Conservation (phyloP, 1,284 basidiomycete species). For the Vanrija sp. region DNA sequence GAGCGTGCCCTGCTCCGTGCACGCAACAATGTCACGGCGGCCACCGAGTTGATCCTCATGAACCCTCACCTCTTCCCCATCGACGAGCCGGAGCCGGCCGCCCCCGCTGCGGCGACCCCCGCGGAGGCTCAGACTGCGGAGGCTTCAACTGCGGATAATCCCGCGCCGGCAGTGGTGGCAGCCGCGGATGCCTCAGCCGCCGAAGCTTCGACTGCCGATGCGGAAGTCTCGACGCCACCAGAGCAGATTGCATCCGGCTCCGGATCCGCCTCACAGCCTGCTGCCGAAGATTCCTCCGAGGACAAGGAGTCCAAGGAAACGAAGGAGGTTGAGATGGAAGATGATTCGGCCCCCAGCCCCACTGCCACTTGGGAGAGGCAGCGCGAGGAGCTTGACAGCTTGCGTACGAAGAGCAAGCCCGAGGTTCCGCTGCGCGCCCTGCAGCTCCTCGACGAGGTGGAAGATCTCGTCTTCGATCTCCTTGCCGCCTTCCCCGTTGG, state of each 20-base stretch:
- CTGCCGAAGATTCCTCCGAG: not conserved
- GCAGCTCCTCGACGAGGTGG: constrained; percentile 77
- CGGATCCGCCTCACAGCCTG: not conserved
- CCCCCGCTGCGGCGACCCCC: constrained; percentile 11
- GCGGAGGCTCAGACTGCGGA: constrained; percentile 10
- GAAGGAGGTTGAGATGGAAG: constrained; percentile 21
- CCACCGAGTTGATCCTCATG: constrained; percentile 80
- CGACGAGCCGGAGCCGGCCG: constrained; percentile 23
- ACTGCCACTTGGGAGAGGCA: constrained; percentile 11
- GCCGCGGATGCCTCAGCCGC: constrained; percentile 14
- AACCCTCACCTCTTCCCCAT: constrained; percentile 70
- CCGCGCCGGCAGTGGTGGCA: constrained; percentile 4
- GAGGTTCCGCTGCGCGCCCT: constrained; percentile 68
- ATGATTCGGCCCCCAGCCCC: constrained; percentile 15
- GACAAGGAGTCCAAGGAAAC: constrained; percentile 19
- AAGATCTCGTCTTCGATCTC: constrained; percentile 84
- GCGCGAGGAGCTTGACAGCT: constrained; percentile 57
- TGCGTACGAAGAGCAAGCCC: constrained; percentile 64
- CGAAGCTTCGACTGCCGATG: constrained; percentile 13
- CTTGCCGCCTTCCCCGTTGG: constrained; percentile 63
- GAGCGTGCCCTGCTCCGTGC: constrained; percentile 77
- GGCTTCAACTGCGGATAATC: constrained; percentile 7
- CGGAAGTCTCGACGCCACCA: not conserved
- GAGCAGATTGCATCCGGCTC: not conserved
- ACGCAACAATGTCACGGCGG: constrained; percentile 83